A percentile compares a stretch with the other conserved stretches of the same genome.
Evolutionary conservation across 164 flowering plant genomes (phyloP).

Genomic region (Liriodendron chinense): DNA sequence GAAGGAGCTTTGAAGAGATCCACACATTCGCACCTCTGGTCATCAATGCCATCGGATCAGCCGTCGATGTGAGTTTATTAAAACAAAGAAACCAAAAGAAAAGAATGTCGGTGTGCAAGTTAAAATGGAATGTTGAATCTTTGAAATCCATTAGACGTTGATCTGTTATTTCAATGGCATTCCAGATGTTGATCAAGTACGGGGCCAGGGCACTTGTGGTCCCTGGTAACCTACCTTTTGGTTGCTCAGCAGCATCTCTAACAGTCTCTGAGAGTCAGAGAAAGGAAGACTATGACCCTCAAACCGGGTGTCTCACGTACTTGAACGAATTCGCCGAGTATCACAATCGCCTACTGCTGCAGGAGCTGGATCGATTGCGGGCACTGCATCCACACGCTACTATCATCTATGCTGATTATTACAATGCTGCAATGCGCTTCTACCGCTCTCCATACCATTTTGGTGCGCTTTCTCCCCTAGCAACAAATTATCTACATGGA

Average conservation of each 20-base stretch:
- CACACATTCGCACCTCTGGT: constrained; percentile 14
- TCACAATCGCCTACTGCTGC: constrained; percentile 30
- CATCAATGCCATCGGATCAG: constrained; percentile 19
- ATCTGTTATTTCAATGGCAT: neutral
- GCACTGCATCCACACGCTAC: constrained; percentile 23
- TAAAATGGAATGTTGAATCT: too few species aligned
- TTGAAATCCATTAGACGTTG: too few species aligned
- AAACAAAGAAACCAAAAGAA: too few species aligned
- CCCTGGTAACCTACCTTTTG: constrained; percentile 51
- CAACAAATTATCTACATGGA: too few species aligned
- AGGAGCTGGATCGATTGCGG: constrained; percentile 22
- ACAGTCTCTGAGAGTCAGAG: constrained; percentile 28
- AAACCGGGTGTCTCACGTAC: constrained; percentile 33
- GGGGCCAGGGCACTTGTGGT: constrained; percentile 56
- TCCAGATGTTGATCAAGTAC: constrained; percentile 42
- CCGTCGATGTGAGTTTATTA: constrained; percentile 23
- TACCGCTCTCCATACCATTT: constrained; percentile 15
- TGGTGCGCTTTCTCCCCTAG: constrained; percentile 18
- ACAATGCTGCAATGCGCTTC: constrained; percentile 35
- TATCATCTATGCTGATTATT: constrained; percentile 49
- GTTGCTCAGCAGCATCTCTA: constrained; percentile 45
- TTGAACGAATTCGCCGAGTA: constrained; percentile 26
- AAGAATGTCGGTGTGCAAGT: too few species aligned
- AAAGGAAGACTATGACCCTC: constrained; percentile 26
- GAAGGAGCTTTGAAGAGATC: constrained; percentile 8